These are phyloP conservation scores for Diutina siamensis DNA, from an alignment of 1,139 yeast species.

Conservation along the genomic window DNA sequence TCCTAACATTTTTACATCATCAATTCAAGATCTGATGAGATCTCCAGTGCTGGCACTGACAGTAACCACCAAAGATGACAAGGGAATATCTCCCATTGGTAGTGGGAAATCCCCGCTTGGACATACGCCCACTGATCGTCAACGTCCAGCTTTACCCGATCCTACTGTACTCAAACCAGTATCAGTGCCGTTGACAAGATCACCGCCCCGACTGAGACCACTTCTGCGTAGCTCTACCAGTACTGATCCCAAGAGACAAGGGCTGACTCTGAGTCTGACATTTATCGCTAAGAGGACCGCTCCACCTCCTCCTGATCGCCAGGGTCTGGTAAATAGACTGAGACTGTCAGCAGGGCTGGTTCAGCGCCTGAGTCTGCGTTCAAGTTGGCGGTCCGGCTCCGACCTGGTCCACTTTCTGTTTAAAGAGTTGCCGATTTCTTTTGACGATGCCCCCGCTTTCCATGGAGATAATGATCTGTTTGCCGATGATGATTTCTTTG, in stretches of 20 bases:
- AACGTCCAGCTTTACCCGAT: not conserved
- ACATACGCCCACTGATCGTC: not conserved
- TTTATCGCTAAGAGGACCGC: constrained; percentile 11
- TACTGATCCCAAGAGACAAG: not conserved
- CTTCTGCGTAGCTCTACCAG: not conserved
- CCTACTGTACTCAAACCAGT: not conserved
- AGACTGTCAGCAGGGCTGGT: not conserved
- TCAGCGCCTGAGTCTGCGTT: not conserved
- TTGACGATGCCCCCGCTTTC: constrained; percentile 60
- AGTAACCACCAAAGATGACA: constrained; percentile 20
- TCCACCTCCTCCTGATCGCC: constrained; percentile 10
- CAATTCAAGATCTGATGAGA: constrained; percentile 21
- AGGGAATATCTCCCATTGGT: constrained; percentile 5
- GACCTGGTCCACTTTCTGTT: constrained; percentile 16
- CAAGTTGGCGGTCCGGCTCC: not conserved
- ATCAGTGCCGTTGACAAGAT: not conserved
- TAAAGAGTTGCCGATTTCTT: constrained; percentile 56
- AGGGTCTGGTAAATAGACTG: not conserved
- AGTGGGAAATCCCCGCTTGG: not conserved
- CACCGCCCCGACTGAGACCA: not conserved
- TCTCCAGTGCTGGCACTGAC: constrained; percentile 34
- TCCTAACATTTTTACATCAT: constrained; percentile 32
- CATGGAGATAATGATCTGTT: constrained; percentile 14
- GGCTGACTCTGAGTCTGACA: not conserved
- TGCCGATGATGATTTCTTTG: constrained; percentile 21